These are phyloP conservation scores for Chytriomyces hyalinus DNA, from an alignment of 192 early-diverging fungal species.

Conservation along the genomic window DNA sequence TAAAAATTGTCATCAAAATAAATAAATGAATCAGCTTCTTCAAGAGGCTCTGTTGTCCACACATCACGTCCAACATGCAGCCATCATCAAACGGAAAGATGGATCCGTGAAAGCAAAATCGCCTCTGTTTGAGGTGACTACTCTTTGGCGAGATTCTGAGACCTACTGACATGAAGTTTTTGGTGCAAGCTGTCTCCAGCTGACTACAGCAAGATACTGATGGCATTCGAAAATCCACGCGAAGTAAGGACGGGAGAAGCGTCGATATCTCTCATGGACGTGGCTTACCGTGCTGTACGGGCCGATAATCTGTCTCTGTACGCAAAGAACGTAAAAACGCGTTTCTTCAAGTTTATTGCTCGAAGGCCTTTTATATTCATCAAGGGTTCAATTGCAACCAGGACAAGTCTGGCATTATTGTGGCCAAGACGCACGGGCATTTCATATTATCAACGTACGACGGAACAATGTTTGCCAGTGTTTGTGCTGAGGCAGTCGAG, in stretches of 20 bases:
- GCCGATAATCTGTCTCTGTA: slow-evolving; percentile 57
- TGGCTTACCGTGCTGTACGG: slow-evolving; percentile 49
- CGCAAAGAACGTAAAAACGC: slow-evolving; percentile 53
- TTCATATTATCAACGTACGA: slow-evolving; percentile 59
- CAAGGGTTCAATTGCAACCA: slow-evolving; percentile 14
- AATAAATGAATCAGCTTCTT: slow-evolving; percentile 54
- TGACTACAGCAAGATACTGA: slow-evolving; percentile 47
- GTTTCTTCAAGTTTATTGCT: background rate
- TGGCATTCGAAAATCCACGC: slow-evolving; percentile 53
- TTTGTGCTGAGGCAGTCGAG: slow-evolving; percentile 61
- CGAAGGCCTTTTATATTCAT: background rate
- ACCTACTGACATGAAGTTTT: slow-evolving; percentile 16
- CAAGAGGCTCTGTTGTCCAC: slow-evolving; percentile 59
- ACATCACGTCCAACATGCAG: slow-evolving; percentile 53
- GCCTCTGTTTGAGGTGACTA: slow-evolving; percentile 42
- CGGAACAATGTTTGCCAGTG: slow-evolving; percentile 56
- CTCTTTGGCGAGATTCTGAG: background rate
- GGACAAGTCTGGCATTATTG: slow-evolving; percentile 55
- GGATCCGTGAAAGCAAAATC: slow-evolving; percentile 61
- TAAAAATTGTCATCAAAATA: background rate
- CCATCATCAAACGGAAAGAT: slow-evolving; percentile 59
- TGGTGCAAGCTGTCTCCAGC: slow-evolving; percentile 32
- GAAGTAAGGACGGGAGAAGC: slow-evolving; percentile 53
- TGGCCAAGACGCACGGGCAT: slow-evolving; percentile 49
- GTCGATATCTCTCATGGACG: slow-evolving; percentile 51